phyloP scores from a whole-genome alignment of 2,329 filamentous ascomycete species.

The Thermoascus crustaceus region DNA sequence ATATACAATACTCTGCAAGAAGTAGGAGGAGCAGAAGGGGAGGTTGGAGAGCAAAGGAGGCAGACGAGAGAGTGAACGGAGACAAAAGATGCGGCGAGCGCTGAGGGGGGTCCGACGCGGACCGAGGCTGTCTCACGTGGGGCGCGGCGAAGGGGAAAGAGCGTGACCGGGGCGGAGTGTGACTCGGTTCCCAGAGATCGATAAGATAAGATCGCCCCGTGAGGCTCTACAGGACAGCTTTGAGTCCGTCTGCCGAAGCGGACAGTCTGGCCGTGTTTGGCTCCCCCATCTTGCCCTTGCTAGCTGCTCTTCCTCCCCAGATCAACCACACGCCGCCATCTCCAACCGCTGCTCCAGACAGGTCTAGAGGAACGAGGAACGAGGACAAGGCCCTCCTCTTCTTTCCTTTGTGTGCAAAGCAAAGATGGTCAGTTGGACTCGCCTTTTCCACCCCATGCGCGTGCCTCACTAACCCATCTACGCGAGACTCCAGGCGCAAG shows the following conservation, averaged over 20 bases:
- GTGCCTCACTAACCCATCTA: too few species aligned
- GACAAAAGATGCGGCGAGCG: slow-evolving; percentile 4
- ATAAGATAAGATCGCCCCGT: slow-evolving; percentile 24
- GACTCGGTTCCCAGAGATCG: slow-evolving; percentile 11
- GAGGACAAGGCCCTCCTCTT: slow-evolving; percentile 3
- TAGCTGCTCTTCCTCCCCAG: slow-evolving; percentile 9
- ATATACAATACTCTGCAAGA: slow-evolving; percentile 9
- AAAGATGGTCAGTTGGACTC: slow-evolving; percentile 12
- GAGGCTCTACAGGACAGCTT: slow-evolving; percentile 7
- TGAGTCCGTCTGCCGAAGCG: slow-evolving; percentile 10
- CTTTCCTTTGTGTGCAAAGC: background rate
- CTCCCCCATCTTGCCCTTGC: slow-evolving; percentile 1
- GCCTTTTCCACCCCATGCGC: slow-evolving; percentile 8
- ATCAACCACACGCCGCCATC: too few species aligned
- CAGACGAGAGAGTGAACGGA: slow-evolving; percentile 2
- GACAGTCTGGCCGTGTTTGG: slow-evolving; percentile 21
- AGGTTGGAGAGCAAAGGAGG: slow-evolving; percentile 15
- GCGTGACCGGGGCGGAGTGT: slow-evolving; percentile 8
- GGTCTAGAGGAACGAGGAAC: too few species aligned
- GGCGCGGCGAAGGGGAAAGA: background rate
- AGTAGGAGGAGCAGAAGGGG: slow-evolving; percentile 16
- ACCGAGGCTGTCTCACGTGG: slow-evolving; percentile 15
- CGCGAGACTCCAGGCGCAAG: slow-evolving; percentile 63
- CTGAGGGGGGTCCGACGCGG: slow-evolving; percentile 9
- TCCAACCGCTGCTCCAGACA: too few species aligned